Percentiles rank a stretch among this genome's conserved stretches.
These are phyloP conservation scores for Allomyces macrogynus DNA, from an alignment of 192 early-diverging fungal species.

Conservation along the genomic window DNA sequence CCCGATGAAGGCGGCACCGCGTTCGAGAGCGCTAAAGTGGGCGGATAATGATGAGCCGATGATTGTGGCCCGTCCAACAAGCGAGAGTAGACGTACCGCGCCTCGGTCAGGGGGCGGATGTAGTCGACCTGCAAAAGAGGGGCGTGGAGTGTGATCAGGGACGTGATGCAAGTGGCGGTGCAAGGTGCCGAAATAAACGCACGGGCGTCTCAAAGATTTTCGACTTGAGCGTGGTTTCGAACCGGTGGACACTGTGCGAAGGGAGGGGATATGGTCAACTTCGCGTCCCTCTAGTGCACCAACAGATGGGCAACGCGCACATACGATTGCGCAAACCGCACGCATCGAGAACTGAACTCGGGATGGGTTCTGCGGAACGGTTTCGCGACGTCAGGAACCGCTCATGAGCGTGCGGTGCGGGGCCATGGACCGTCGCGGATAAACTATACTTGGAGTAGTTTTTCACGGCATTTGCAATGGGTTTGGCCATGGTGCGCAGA, in stretches of 20 bases:
- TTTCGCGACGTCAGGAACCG: no score
- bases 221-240: no score
- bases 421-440: not conserved
- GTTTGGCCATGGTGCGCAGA: not conserved
- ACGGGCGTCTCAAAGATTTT: not conserved
- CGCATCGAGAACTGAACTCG: not conserved
- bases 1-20: not conserved
- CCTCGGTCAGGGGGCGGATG: no score
- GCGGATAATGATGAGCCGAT: no score
- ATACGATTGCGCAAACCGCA: not conserved
- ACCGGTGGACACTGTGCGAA: no score
- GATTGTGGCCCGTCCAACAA: no score
- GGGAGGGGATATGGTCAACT: not conserved
- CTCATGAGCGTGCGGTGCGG: no score
- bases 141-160: not conserved
- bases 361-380: no score
- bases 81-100: not conserved
- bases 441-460: not conserved
- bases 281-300: not conserved
- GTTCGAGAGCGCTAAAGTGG: not conserved
- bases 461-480: not conserved
- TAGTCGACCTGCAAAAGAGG: not conserved
- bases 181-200: not conserved
- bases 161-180: not conserved
- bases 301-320: not conserved